Percentiles rank a stretch among this genome's conserved stretches.
phyloP scores from a whole-genome alignment of 192 early-diverging fungal species.

The Backusella tuberculispora region DNA sequence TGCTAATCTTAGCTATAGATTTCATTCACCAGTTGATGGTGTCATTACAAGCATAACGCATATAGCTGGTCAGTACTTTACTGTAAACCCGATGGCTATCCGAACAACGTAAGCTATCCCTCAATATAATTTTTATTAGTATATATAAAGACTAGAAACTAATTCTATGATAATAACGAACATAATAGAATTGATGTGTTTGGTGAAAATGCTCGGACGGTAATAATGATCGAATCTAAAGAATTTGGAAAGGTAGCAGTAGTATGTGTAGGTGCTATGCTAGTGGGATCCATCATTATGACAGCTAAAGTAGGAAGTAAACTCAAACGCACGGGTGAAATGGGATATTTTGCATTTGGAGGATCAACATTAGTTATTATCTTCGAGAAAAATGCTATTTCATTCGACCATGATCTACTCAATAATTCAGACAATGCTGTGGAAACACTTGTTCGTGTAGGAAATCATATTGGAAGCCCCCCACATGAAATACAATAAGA shows the following conservation, averaged over 20 bases:
- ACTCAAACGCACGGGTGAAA: slow-evolving; percentile 71
- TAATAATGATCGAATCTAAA: slow-evolving; percentile 65
- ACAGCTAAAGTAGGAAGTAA: slow-evolving; percentile 46
- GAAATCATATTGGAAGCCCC: slow-evolving; percentile 20
- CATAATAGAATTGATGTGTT: slow-evolving; percentile 65
- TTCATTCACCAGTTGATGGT: slow-evolving; percentile 75
- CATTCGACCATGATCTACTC: slow-evolving; percentile 73
- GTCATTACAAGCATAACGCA: slow-evolving; percentile 50
- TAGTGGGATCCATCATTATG: slow-evolving; percentile 79
- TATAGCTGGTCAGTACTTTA: slow-evolving; percentile 75
- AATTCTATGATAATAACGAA: neutral
- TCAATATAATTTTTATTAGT: neutral
- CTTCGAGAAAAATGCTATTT: slow-evolving; percentile 64
- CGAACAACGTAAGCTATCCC: slow-evolving; percentile 42
- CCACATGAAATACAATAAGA: neutral
- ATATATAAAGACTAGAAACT: neutral
- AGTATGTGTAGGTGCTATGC: slow-evolving; percentile 80
- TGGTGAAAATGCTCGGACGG: slow-evolving; percentile 74
- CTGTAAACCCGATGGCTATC: slow-evolving; percentile 86
- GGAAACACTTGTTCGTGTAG: slow-evolving; percentile 61
- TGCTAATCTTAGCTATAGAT: neutral
- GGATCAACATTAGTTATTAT: slow-evolving; percentile 74
- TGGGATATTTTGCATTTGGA: slow-evolving; percentile 84
- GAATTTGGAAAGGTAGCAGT: slow-evolving; percentile 73
- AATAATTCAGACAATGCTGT: slow-evolving; percentile 65